Evolutionary conservation across 2,329 filamentous ascomycete species (phyloP).

Genomic region (Tolypocladium sp.): DNA sequence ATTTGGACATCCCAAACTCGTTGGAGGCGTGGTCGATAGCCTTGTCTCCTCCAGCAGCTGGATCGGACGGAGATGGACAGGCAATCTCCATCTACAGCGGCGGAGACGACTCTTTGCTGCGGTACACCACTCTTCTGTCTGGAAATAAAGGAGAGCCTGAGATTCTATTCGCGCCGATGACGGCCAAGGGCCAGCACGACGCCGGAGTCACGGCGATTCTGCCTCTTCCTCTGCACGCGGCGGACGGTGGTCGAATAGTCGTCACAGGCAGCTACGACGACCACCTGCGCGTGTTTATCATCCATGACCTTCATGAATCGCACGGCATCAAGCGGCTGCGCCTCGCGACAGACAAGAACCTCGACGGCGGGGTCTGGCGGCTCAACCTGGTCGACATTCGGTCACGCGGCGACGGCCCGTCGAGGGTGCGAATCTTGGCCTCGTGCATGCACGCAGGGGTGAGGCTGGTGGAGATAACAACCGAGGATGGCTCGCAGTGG

Average conservation of each 20-base stretch:
- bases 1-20: conserved; percentile 36
- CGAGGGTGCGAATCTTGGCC: conserved; percentile 51
- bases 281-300: conserved; percentile 56
- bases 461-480: conserved; percentile 46
- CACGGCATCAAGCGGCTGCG: conserved; percentile 33
- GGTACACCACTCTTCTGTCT: conserved; percentile 31
- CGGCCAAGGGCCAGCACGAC: conserved; percentile 46
- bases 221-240: conserved; percentile 42
- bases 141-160: conserved; percentile 5
- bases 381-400: conserved; percentile 49
- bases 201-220: conserved; percentile 85
- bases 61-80: conserved; percentile 11
- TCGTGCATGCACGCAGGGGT: conserved; percentile 92
- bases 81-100: conserved; percentile 51
- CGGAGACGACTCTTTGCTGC: conserved; percentile 63
- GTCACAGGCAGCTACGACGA: conserved; percentile 93
- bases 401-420: conserved; percentile 12
- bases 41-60: conserved; percentile 33
- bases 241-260: conserved; percentile 45
- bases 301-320: conserved; percentile 29
- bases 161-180: conserved; percentile 14
- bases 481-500: conserved; percentile 37
- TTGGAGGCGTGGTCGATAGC: conserved; percentile 70
- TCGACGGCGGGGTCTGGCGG: conserved; percentile 83
- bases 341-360: conserved; percentile 52